Conservation (phyloP, 352 stramenopile genomes). For the Globisporangium middletonii region DNA sequence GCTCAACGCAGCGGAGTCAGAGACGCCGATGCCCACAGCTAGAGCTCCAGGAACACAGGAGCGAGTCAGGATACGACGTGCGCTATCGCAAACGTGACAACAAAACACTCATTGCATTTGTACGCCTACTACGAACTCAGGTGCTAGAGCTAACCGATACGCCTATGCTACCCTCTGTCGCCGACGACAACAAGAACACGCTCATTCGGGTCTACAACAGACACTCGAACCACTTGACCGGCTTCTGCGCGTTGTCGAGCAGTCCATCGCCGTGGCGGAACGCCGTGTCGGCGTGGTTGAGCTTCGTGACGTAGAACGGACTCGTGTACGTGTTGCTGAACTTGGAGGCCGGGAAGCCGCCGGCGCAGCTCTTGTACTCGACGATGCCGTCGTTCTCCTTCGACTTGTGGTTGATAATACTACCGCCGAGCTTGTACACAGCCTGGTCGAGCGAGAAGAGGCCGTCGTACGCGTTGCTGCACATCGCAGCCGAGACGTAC, state of each 20-base stretch:
- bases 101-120: too few relatives aligned
- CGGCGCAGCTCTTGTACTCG: constrained; percentile 37
- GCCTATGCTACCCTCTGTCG: too few relatives aligned
- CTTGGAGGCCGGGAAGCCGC: constrained; percentile 19
- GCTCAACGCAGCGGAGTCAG: too few relatives aligned
- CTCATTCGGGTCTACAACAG: not conserved
- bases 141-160: not conserved
- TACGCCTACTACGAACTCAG: not conserved
- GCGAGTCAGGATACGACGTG: too few relatives aligned
- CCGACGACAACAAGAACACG: not conserved
- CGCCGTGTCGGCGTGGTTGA: constrained; percentile 45
- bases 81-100: too few relatives aligned
- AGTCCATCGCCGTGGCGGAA: constrained; percentile 31
- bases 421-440: too few relatives aligned
- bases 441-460: too few relatives aligned
- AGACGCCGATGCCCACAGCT: too few relatives aligned
- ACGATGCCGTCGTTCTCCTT: constrained; percentile 11
- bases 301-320: constrained; percentile 27
- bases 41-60: too few relatives aligned
- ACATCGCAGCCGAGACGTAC: too few relatives aligned
- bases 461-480: too few relatives aligned
- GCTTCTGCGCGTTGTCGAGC: constrained; percentile 15
- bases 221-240: constrained; percentile 32
- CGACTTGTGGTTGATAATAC: too few relatives aligned
- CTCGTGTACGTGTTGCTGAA: constrained; percentile 28